Percentiles rank a stretch among this genome's conserved stretches.
Evolutionary conservation across 2,329 filamentous ascomycete species (phyloP).

Genomic region (Hypoxylon rubiginosum): DNA sequence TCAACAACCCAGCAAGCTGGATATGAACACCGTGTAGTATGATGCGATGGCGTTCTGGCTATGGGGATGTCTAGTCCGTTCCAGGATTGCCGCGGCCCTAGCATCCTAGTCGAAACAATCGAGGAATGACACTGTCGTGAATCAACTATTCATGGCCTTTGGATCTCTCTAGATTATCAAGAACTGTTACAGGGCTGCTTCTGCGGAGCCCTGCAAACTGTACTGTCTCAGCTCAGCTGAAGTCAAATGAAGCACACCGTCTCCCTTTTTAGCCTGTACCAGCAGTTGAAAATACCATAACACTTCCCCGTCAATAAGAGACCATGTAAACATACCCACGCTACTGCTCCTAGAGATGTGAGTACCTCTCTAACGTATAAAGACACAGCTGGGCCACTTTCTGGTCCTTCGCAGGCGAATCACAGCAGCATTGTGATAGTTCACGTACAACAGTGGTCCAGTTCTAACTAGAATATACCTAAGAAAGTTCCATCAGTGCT

Average conservation of each 20-base stretch:
- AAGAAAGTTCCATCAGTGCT: neutral
- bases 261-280: slow-evolving; percentile 1
- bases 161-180: slow-evolving; percentile 28
- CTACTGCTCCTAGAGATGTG: neutral
- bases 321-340: slow-evolving; percentile 6
- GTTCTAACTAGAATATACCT: neutral
- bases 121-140: slow-evolving; percentile 29
- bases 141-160: slow-evolving; percentile 8
- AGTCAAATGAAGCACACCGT: slow-evolving; percentile 7
- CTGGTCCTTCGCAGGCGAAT: neutral
- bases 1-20: slow-evolving; percentile 6
- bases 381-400: neutral
- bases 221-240: slow-evolving; percentile 35
- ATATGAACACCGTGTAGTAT: slow-evolving; percentile 18
- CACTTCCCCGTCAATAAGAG: neutral
- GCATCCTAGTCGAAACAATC: slow-evolving; percentile 28
- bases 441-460: neutral
- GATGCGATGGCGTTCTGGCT: slow-evolving; percentile 20
- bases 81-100: slow-evolving; percentile 9
- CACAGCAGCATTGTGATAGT: neutral
- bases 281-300: slow-evolving; percentile 1
- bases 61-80: slow-evolving; percentile 8
- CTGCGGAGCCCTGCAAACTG: slow-evolving; percentile 17
- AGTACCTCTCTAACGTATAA: neutral
- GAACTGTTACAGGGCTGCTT: slow-evolving; percentile 12